Base-by-base conservation (phyloP, 1,139 yeast genomes). In the Hansenula anomala region DNA sequence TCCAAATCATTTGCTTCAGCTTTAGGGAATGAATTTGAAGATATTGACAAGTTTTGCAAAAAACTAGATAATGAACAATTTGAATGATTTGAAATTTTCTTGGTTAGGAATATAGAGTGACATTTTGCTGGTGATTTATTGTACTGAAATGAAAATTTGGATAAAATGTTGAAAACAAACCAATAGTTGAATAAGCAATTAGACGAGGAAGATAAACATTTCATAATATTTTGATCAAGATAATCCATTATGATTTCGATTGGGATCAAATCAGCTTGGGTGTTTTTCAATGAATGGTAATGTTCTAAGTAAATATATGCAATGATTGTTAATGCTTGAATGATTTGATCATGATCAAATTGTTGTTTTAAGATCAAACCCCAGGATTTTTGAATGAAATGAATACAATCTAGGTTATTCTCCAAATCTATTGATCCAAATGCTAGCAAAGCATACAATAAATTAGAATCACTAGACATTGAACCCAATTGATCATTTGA, bases 361-460 rank as follows among this genome's bases (percentile, higher is more conserved):
- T 37, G 30, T 13, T 38, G 26, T 28, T 38, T 47, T 7, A 48
- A 22, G 3, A 49, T 41, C 13, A 50, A 33, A 2, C 26, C 3
- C 54, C 55, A 52, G 13, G 49, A 34, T 17, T 40, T 42, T 28
- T 46, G 45, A 18, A 49, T 28, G 4, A 51, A 38, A 20, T 37
- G 38, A 13, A 47, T 25, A n/a, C 47, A 43, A 29, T 51, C 54
- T 13, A 37, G 34, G 17, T 40, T 40, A 24, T 47, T 43, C n/a
- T 40, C 34, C 5, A 46, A 48, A 28, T 48, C 49, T 3, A 52
- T 47, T 14, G 56, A 51, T 19, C 54, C 54, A 37, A 45, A 43
- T 4, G 54, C 43, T 17, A 51, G 28, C 7, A 51, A 34, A 0
- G 55, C 45, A 29, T 45, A 43, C 18, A 52, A 36, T 19, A 52